phyloP scores from a whole-genome alignment of 1,284 basidiomycete genomes.

The Golubevia sp. region DNA sequence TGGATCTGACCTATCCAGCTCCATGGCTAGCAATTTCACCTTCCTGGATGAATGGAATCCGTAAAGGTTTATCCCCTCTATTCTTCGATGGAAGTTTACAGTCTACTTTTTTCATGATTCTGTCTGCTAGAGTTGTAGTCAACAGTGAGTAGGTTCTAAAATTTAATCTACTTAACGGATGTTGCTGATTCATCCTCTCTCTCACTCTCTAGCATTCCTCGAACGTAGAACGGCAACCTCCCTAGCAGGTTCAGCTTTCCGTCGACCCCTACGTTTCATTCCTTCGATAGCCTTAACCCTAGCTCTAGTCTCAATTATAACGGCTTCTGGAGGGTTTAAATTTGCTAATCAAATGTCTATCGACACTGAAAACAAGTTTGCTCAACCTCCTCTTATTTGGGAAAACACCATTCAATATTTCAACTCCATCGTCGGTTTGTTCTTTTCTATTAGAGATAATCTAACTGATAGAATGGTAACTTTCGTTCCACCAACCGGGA shows the following conservation, averaged over 20 bases:
- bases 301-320: slow-evolving; percentile 22
- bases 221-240: slow-evolving; percentile 25
- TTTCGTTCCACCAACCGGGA: slow-evolving; percentile 27
- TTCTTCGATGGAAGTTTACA: slow-evolving; percentile 39
- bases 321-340: slow-evolving; percentile 25
- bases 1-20: slow-evolving; percentile 28
- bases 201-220: slow-evolving; percentile 13
- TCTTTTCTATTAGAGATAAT: slow-evolving; percentile 20
- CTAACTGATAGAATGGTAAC: slow-evolving; percentile 17
- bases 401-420: slow-evolving; percentile 28
- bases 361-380: slow-evolving; percentile 20
- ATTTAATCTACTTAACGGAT: too few species aligned
- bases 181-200: too few species aligned
- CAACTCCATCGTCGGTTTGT: slow-evolving; percentile 30
- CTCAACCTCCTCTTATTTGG: slow-evolving; percentile 22
- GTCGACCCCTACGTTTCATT: slow-evolving; percentile 35
- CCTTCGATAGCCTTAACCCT: slow-evolving; percentile 29
- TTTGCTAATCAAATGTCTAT: slow-evolving; percentile 16
- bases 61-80: slow-evolving; percentile 31
- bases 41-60: slow-evolving; percentile 24
- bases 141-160: slow-evolving; percentile 7
- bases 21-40: slow-evolving; percentile 9
- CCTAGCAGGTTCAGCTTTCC: slow-evolving; percentile 34
- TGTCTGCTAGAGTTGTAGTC: slow-evolving; percentile 25
- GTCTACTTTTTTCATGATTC: slow-evolving; percentile 30